Conservation (phyloP, 768 basidiomycete species). For the Termitomyces titanicus region DNA sequence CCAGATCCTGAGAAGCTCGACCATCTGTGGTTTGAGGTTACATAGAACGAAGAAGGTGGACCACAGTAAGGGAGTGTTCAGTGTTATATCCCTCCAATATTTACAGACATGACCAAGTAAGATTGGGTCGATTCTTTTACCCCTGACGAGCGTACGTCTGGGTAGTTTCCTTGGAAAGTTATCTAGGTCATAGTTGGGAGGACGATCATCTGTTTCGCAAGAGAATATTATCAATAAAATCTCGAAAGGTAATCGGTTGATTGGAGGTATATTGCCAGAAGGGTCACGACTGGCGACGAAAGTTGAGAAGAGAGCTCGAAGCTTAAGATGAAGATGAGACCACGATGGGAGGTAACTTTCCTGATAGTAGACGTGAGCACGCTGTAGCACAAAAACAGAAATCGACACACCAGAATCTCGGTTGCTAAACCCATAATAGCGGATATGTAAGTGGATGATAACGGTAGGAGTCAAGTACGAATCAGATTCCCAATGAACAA, state of each 20-base stretch:
- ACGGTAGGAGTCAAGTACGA: too few species aligned
- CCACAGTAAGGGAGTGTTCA: background rate
- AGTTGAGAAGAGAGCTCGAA: background rate
- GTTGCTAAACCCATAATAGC: too few species aligned
- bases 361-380: background rate
- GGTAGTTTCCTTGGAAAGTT: background rate
- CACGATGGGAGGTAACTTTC: background rate
- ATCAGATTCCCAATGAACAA: too few species aligned
- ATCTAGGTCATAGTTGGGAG: background rate
- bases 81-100: background rate
- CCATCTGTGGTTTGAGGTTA: background rate
- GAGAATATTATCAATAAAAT: background rate
- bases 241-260: conserved; percentile 1
- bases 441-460: too few species aligned
- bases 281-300: background rate
- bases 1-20: background rate
- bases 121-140: background rate
- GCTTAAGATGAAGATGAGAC: too few species aligned
- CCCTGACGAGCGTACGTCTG: background rate
- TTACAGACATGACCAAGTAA: conserved; percentile 5
- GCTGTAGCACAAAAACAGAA: too few species aligned
- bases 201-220: background rate
- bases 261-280: background rate
- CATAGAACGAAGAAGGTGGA: background rate
- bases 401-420: background rate